These are phyloP conservation scores for Hygrophorus pudorinus DNA, from an alignment of 768 basidiomycete genomes.

Conservation along the genomic window DNA sequence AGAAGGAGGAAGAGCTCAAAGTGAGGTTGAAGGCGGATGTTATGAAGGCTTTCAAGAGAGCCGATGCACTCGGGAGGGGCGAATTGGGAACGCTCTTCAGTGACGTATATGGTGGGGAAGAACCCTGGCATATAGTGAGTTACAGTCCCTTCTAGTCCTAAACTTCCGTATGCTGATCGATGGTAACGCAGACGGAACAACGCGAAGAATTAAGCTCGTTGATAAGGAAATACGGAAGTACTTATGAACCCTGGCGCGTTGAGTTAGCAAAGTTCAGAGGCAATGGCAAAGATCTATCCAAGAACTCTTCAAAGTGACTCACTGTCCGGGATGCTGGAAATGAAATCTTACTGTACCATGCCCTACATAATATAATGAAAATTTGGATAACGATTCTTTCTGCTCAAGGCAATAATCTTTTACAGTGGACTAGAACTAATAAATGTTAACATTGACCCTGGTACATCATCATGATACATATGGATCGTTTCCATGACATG, in stretches of 20 bases:
- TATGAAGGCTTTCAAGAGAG: conserved; percentile 66
- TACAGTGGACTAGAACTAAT: background rate
- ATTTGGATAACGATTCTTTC: too few species aligned
- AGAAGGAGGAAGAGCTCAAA: conserved; percentile 66
- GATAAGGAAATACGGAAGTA: conserved; percentile 77
- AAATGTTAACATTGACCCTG: too few species aligned
- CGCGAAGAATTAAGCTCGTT: conserved; percentile 64
- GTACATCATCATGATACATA: too few species aligned
- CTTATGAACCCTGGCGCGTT: conserved; percentile 78
- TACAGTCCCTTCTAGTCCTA: conserved; percentile 4
- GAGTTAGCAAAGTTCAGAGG: conserved; percentile 73
- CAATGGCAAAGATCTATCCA: conserved; percentile 48
- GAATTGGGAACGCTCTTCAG: conserved; percentile 76
- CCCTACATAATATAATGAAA: too few species aligned
- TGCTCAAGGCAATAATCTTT: too few species aligned
- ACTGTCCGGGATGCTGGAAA: too few species aligned
- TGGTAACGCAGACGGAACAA: conserved; percentile 59
- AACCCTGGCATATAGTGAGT: conserved; percentile 78
- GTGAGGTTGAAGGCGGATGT: conserved; percentile 61
- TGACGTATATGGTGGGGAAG: conserved; percentile 80
- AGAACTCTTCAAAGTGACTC: background rate
- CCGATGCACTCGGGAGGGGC: conserved; percentile 58
- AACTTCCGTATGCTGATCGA: conserved; percentile 4
- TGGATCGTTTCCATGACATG: too few species aligned
- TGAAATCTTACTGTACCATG: too few species aligned